Conservation (phyloP, 2,329 filamentous ascomycete genomes). For the Immersiporthe knoxdaviesiana region DNA sequence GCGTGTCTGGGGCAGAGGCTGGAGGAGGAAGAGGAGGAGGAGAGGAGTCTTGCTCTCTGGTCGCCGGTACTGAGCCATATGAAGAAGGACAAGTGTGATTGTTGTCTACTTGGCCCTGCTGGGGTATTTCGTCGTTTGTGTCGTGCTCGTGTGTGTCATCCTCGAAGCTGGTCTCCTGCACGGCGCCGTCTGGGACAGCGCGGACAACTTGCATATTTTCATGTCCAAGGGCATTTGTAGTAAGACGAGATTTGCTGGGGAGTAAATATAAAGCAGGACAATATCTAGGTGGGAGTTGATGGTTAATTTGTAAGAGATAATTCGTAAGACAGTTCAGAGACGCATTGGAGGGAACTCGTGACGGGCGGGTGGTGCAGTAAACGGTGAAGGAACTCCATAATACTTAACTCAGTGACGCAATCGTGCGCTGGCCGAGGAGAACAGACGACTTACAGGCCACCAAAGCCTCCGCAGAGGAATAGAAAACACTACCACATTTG, state of each 20-base stretch:
- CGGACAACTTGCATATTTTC: conserved; percentile 19
- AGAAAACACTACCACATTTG: not conserved
- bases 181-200: conserved; percentile 24
- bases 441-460: not conserved
- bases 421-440: not conserved
- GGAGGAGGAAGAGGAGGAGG: not conserved
- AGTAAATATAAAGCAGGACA: not conserved
- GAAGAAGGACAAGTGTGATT: not conserved
- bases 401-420: conserved; percentile 15
- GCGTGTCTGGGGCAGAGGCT: not conserved
- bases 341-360: not conserved
- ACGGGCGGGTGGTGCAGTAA: not conserved
- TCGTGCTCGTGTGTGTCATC: conserved; percentile 23
- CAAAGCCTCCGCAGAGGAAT: not conserved
- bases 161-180: conserved; percentile 32
- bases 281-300: not conserved
- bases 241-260: too few species aligned
- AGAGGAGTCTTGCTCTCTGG: not conserved
- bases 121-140: conserved; percentile 12
- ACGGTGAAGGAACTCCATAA: not conserved
- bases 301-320: not conserved
- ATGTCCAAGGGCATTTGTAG: not conserved
- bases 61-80: conserved; percentile 11
- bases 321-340: too few species aligned
- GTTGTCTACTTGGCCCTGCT: not conserved